A percentile compares a stretch with the other conserved stretches of the same genome.
Evolutionary conservation across 176 grass and related monocot genomes (phyloP).

Genomic region (Chloris gayana): DNA sequence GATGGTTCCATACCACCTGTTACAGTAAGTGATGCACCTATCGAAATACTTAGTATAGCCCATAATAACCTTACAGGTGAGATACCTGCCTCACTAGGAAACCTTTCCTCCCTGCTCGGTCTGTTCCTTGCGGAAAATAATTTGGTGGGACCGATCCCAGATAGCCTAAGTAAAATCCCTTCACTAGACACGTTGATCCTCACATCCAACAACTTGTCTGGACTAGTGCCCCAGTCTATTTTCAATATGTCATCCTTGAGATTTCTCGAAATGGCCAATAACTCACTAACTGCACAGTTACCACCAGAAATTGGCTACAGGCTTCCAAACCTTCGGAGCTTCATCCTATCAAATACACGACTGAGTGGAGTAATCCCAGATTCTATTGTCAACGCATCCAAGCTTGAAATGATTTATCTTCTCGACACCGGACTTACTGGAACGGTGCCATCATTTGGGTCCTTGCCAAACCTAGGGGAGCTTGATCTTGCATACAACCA

Average conservation of each 20-base stretch:
- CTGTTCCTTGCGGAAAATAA: slow-evolving; percentile 39
- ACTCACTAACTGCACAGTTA: slow-evolving; percentile 35
- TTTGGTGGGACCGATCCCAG: slow-evolving; percentile 55
- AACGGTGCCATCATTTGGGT: slow-evolving; percentile 35
- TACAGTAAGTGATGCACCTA: slow-evolving; percentile 1
- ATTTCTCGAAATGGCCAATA: slow-evolving; percentile 42
- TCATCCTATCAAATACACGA: slow-evolving; percentile 36
- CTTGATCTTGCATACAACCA: slow-evolving; percentile 43
- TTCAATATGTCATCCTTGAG: slow-evolving; percentile 52
- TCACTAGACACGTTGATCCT: slow-evolving; percentile 29
- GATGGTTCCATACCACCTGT: slow-evolving; percentile 45
- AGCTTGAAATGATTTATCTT: slow-evolving; percentile 43
- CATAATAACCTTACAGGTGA: slow-evolving; percentile 43
- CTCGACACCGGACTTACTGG: slow-evolving; percentile 28
- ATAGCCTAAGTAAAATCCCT: slow-evolving; percentile 35
- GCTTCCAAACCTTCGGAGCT: slow-evolving; percentile 38
- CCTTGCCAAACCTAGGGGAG: background rate
- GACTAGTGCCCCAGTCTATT: slow-evolving; percentile 24
- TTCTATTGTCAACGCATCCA: slow-evolving; percentile 45
- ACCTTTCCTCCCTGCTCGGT: slow-evolving; percentile 37
- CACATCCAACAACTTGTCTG: slow-evolving; percentile 45
- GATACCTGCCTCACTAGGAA: slow-evolving; percentile 49
- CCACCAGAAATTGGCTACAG: slow-evolving; percentile 46
- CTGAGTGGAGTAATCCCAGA: slow-evolving; percentile 31
- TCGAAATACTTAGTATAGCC: slow-evolving; percentile 29